Evolutionary conservation across 805 yeast genomes (phyloP).

Genomic region (Candida railenensis): DNA sequence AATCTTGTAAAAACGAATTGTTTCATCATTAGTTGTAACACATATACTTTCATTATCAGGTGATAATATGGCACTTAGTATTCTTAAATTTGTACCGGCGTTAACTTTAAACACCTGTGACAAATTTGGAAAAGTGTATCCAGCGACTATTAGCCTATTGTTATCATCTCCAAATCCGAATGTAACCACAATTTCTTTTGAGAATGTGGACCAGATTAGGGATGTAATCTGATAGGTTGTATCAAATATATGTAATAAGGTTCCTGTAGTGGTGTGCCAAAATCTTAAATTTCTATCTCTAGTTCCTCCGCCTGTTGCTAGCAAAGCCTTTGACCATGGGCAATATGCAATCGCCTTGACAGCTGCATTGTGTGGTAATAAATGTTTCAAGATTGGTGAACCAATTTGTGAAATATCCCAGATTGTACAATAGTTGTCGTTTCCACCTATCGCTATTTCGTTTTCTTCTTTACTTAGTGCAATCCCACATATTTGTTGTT

Average conservation of each 20-base stretch:
- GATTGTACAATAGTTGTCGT: slow-evolving; percentile 75
- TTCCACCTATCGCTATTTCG: slow-evolving; percentile 78
- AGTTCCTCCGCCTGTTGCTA: slow-evolving; percentile 92
- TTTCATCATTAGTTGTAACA: slow-evolving; percentile 75
- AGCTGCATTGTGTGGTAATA: slow-evolving; percentile 75
- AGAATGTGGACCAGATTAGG: slow-evolving; percentile 66
- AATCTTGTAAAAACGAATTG: slow-evolving; percentile 69
- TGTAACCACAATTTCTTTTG: slow-evolving; percentile 69
- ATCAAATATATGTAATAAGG: slow-evolving; percentile 53
- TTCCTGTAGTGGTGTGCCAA: slow-evolving; percentile 85
- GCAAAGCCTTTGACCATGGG: slow-evolving; percentile 79
- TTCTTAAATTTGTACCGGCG: slow-evolving; percentile 52
- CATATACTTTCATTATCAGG: slow-evolving; percentile 65
- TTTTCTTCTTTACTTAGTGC: slow-evolving; percentile 53
- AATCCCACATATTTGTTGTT: slow-evolving; percentile 47
- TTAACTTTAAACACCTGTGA: slow-evolving; percentile 46
- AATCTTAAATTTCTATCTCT: slow-evolving; percentile 77
- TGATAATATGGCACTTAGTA: slow-evolving; percentile 63
- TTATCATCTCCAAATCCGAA: slow-evolving; percentile 72
- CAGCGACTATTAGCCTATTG: slow-evolving; percentile 51
- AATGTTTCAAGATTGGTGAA: slow-evolving; percentile 45
- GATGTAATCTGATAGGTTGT: slow-evolving; percentile 80
- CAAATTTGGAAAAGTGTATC: slow-evolving; percentile 70
- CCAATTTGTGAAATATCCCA: slow-evolving; percentile 59
- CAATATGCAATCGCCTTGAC: slow-evolving; percentile 88